Base-by-base conservation (phyloP, 495 filamentous ascomycete species). In the Trichoderma asperelloides region DNA sequence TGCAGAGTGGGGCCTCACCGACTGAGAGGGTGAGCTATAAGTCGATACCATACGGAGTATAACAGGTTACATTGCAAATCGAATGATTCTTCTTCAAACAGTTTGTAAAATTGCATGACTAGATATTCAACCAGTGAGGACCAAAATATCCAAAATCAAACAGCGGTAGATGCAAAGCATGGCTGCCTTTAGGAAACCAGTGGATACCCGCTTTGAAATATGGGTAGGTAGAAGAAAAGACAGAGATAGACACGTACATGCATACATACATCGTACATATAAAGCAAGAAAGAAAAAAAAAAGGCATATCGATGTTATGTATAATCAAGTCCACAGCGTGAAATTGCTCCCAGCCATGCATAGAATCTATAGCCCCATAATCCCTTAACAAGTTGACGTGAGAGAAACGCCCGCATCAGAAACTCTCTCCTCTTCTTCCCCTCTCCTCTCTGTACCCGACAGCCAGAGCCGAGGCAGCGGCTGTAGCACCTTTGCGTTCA, bases 261-360 rank as follows among this genome's bases (percentile, higher is more conserved):
- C 33, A 37, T 37, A 37, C 33, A 37, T 37, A 2, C 33, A 37
- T 37, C 33, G 33, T 37, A 37, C 33, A 37, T 37, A 7, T 37
- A 37, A 37, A 7, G 33, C 33, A 9, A 16, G 2, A 45, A 18
- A 16, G 11, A 13, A 2, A 16, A 45, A 45, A 45, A 45, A 45
- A 21, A 51, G 18, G 47, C 47, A 51, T 21, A 51, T 23, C 5
- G 33, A 37, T 37, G 33, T 37, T 37, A 4, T 37, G 21, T 51
- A 51, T 51, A 51, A 60, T 30, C 23, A 60, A 60, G 49, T 25
- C 55, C 55, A 30, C 30, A 60, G 55, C 55, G 16, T 60, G 55
- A 21, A 30, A 60, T 60, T 30, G 55, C 55, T 60, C 25, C 55
- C 55, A 60, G 55, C 55, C 28, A 60, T 21, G 55, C 55, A 60